Conservation (phyloP, 345 rosid genomes). For the Sonneratia caseolaris region DNA sequence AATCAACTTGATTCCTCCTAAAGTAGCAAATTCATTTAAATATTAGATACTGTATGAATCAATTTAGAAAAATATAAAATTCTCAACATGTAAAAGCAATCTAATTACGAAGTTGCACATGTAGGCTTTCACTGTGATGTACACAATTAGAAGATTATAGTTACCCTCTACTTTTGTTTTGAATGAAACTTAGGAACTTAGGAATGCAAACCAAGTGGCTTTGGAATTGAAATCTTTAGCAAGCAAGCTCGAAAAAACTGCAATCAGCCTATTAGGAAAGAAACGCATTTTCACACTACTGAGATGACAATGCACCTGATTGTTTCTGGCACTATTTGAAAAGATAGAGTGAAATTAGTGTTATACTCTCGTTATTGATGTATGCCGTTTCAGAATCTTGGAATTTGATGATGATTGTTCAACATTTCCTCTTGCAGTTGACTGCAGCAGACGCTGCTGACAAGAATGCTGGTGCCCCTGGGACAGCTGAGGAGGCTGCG, state of each 20-base stretch:
- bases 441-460: slow-evolving; percentile 15
- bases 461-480: slow-evolving; percentile 24
- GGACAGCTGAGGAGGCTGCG: slow-evolving; percentile 22
- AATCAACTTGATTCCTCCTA: background rate
- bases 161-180: background rate
- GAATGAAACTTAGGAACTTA: background rate
- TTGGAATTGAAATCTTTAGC: background rate
- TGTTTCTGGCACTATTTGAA: background rate
- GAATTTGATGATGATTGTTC: background rate
- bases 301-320: background rate
- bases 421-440: slow-evolving; percentile 21
- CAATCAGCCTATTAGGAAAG: background rate
- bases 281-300: background rate
- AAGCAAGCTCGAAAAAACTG: background rate
- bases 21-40: background rate
- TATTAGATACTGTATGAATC: background rate
- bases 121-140: background rate
- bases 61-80: background rate
- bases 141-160: background rate
- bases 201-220: background rate
- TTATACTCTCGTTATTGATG: background rate
- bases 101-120: background rate
- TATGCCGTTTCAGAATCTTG: background rate
- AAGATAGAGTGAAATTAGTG: background rate
- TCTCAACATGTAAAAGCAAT: background rate